A percentile compares a stretch with the other conserved stretches of the same genome.
These are phyloP conservation scores for Vigna trinervia DNA, from an alignment of 306 rosid species.

Conservation along the genomic window DNA sequence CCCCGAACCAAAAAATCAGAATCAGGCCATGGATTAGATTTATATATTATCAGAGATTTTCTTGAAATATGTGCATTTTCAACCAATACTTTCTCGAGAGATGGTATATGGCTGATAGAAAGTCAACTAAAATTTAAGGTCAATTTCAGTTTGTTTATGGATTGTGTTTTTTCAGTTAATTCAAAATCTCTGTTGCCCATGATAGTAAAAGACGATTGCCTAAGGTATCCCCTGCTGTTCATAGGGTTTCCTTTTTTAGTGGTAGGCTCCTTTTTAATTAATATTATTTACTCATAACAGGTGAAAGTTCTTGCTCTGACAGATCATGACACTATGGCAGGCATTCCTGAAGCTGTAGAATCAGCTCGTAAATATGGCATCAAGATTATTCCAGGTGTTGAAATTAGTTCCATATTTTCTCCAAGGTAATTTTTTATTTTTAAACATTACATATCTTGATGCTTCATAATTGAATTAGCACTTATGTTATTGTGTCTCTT, in stretches of 20 bases:
- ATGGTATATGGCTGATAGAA: conserved; percentile 21
- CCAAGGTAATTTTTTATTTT: conserved; percentile 65
- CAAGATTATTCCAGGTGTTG: conserved; percentile 98
- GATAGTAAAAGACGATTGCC: background rate
- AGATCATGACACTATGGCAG: conserved; percentile 99
- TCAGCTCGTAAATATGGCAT: conserved; percentile 83
- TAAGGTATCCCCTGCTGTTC: conserved; percentile 10
- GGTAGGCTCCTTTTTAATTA: conserved; percentile 50
- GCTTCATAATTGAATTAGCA: conserved; percentile 18
- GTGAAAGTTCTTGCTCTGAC: conserved; percentile 99
- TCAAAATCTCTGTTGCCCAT: background rate
- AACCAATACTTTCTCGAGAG: background rate
- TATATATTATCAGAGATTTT: conserved; percentile 10
- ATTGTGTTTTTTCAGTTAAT: conserved; percentile 29
- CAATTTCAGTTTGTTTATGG: conserved; percentile 17
- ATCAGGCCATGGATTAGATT: background rate
- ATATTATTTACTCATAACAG: conserved; percentile 76
- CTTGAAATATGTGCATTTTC: conserved; percentile 33
- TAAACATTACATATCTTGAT: background rate
- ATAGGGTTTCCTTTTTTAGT: conserved; percentile 27
- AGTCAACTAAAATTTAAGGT: conserved; percentile 21
- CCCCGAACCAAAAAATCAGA: background rate
- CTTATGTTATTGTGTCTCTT: background rate
- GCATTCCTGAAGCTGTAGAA: conserved; percentile 90
- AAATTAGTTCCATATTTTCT: conserved; percentile 80